Evolutionary conservation across 352 stramenopile genomes (phyloP).

Genomic region (Phytophthora pinifolia): DNA sequence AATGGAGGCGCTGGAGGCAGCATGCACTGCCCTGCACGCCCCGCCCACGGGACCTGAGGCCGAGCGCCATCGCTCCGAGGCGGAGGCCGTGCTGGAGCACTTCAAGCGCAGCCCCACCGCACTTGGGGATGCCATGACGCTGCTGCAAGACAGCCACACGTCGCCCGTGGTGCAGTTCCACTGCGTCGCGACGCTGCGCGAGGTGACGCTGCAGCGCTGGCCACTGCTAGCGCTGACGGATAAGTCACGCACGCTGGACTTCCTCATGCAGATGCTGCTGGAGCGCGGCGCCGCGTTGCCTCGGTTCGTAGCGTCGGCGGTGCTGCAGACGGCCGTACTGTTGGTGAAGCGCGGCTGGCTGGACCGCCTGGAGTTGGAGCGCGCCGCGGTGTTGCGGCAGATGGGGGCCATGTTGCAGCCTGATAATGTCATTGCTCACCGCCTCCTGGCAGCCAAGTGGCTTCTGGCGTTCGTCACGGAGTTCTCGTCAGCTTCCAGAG

Average conservation of each 20-base stretch:
- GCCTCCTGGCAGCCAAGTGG: constrained; percentile 77
- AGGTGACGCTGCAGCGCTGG: constrained; percentile 76
- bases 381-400: constrained; percentile 60
- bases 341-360: constrained; percentile 86
- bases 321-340: constrained; percentile 74
- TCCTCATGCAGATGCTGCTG: constrained; percentile 82
- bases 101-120: constrained; percentile 82
- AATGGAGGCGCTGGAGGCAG: constrained; percentile 68
- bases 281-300: constrained; percentile 50
- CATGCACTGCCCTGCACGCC: constrained; percentile 71
- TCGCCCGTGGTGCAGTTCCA: constrained; percentile 78
- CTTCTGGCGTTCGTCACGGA: constrained; percentile 84
- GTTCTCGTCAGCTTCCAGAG: constrained; percentile 76
- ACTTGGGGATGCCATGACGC: constrained; percentile 54
- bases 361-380: constrained; percentile 54
- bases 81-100: constrained; percentile 65
- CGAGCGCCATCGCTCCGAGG: constrained; percentile 55
- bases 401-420: constrained; percentile 66
- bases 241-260: constrained; percentile 58
- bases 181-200: constrained; percentile 72
- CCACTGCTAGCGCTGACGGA: constrained; percentile 45
- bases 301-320: constrained; percentile 56
- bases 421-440: constrained; percentile 34
- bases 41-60: constrained; percentile 48
- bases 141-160: constrained; percentile 38